These are phyloP conservation scores for Malus orientalis DNA, from an alignment of 306 rosid genomes.

Conservation along the genomic window DNA sequence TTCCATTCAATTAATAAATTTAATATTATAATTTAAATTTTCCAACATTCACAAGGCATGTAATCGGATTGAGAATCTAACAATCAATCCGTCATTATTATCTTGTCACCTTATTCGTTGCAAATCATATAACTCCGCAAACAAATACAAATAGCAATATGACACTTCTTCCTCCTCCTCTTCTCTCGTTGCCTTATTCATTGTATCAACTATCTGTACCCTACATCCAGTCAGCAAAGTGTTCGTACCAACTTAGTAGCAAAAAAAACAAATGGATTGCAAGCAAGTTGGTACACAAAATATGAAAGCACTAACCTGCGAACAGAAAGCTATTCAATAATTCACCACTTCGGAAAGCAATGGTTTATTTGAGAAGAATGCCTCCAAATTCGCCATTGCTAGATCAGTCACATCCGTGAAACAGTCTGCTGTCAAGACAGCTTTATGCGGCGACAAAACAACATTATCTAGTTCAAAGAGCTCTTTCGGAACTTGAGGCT, in stretches of 20 bases:
- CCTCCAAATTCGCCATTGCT: slow-evolving; percentile 30
- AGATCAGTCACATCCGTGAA: slow-evolving; percentile 1
- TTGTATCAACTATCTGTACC: not conserved
- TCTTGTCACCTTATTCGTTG: too few relatives aligned
- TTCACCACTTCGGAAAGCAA: slow-evolving; percentile 8
- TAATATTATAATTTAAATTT: too few relatives aligned
- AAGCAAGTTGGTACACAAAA: not conserved
- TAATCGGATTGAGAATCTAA: not conserved
- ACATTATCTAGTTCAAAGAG: slow-evolving; percentile 40
- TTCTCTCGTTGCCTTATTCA: not conserved
- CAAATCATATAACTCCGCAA: too few relatives aligned
- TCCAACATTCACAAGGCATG: not conserved
- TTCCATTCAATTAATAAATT: too few relatives aligned
- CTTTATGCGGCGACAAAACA: slow-evolving; percentile 45
- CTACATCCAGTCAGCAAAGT: not conserved
- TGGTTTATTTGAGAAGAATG: slow-evolving; percentile 46
- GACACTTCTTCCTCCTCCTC: not conserved
- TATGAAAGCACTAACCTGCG: not conserved
- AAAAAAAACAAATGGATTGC: not conserved
- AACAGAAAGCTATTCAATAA: not conserved
- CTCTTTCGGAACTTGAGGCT: slow-evolving; percentile 37
- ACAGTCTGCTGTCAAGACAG: slow-evolving; percentile 24
- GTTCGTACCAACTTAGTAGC: not conserved
- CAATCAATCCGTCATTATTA: too few relatives aligned
- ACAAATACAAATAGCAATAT: not conserved